Conservation (phyloP, 2,329 filamentous ascomycete species). For the Trichoderma afroharzianum region DNA sequence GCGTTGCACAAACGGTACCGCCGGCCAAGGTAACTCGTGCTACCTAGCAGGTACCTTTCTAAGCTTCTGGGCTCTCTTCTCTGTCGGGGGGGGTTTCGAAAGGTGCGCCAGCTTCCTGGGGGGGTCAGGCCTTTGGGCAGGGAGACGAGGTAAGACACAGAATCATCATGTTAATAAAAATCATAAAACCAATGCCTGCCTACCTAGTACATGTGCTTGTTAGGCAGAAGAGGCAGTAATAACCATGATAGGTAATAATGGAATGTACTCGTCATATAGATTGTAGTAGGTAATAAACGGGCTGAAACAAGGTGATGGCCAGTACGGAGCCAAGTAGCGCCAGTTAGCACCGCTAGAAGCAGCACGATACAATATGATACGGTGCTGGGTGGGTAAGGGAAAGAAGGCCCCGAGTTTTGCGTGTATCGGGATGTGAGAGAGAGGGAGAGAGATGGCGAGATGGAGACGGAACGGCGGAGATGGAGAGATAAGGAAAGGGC, state of each 20-base stretch:
- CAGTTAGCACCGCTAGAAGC: not conserved
- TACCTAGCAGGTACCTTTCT: not conserved
- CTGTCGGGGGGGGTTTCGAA: not conserved
- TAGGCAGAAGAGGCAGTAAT: not conserved
- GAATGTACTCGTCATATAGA: not conserved
- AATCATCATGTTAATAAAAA: not conserved
- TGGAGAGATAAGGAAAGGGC: not conserved
- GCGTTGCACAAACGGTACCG: not conserved
- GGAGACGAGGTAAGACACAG: not conserved
- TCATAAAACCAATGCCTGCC: not conserved
- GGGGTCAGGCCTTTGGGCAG: not conserved
- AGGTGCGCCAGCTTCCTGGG: not conserved
- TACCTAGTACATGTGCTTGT: not conserved
- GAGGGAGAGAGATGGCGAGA: not conserved
- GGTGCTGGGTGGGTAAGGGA: not conserved
- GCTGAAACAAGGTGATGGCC: not conserved
- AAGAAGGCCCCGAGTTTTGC: not conserved
- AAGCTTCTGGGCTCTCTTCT: not conserved
- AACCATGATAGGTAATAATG: not conserved
- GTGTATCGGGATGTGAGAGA: not conserved
- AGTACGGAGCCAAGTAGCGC: not conserved
- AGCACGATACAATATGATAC: not conserved
- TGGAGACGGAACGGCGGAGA: slow-evolving; percentile 7
- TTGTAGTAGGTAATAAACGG: not conserved
- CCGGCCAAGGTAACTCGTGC: not conserved